Evolutionary conservation across 441 rosid species (phyloP).

Genomic region (Gossypium gossypioides): DNA sequence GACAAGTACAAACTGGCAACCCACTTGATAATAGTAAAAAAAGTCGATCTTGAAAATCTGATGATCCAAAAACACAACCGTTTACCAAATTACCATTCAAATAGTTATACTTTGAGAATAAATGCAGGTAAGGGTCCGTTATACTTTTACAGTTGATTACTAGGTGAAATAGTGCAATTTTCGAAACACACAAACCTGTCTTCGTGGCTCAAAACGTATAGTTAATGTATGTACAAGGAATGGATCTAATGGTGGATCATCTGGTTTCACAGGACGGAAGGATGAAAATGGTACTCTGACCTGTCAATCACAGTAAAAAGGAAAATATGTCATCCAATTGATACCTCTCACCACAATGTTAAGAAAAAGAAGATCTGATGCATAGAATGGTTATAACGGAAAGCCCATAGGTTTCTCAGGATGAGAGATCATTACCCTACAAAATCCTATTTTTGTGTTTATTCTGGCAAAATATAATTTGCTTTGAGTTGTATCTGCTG

Average conservation of each 20-base stretch:
- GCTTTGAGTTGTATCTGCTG: constrained; percentile 74
- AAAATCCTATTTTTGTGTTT: constrained; percentile 81
- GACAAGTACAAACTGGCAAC: neutral
- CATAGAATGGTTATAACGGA: neutral
- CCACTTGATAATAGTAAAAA: neutral
- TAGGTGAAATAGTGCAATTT: neutral
- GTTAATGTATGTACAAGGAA: constrained; percentile 87
- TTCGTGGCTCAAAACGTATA: constrained; percentile 83
- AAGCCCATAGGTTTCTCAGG: neutral
- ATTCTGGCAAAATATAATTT: constrained; percentile 79
- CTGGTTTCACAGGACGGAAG: constrained; percentile 88
- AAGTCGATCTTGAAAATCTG: neutral
- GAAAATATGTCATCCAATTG: constrained; percentile 9
- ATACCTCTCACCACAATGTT: neutral
- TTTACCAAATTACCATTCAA: neutral
- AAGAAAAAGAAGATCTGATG: neutral
- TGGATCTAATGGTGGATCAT: constrained; percentile 86
- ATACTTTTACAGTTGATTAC: neutral
- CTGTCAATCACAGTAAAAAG: constrained; percentile 33
- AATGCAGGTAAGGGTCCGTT: neutral
- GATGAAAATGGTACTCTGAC: constrained; percentile 90
- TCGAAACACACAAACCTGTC: constrained; percentile 52
- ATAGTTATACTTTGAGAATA: neutral
- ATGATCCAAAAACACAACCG: neutral
- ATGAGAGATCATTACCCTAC: constrained; percentile 46